phyloP scores from a whole-genome alignment of 2,329 filamentous ascomycete species.

The Aspergillus flavus region DNA sequence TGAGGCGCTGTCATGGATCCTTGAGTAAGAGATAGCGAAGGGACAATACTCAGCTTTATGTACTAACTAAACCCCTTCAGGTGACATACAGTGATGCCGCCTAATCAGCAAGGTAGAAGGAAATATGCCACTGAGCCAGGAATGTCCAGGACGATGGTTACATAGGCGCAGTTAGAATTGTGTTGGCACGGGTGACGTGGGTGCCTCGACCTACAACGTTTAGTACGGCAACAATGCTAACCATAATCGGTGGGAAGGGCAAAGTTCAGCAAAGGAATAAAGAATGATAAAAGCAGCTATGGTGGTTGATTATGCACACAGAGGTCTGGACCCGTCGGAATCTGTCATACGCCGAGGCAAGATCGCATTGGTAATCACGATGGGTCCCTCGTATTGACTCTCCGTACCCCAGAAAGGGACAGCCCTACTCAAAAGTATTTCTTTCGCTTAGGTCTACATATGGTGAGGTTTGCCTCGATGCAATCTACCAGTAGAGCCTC shows the following conservation, averaged over 20 bases:
- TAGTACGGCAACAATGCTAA: neutral
- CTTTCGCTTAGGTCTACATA: neutral
- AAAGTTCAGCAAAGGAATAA: neutral
- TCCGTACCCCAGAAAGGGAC: neutral
- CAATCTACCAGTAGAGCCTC: no score
- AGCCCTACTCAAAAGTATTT: neutral
- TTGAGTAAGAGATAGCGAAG: neutral
- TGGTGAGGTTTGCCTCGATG: no score
- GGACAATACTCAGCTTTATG: neutral
- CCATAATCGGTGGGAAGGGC: neutral
- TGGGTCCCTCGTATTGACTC: neutral
- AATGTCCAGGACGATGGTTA: neutral
- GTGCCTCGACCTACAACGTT: neutral
- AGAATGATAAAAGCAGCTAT: neutral
- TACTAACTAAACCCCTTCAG: neutral
- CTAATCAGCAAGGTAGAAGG: neutral
- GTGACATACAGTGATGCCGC: neutral
- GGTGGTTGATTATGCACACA: neutral
- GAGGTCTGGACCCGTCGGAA: neutral
- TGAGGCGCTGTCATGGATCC: neutral
- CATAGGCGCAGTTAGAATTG: neutral
- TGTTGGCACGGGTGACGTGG: neutral
- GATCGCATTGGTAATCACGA: neutral
- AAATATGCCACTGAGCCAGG: neutral
- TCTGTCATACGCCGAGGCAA: neutral